Evolutionary conservation across 345 rosid genomes (phyloP).

Genomic region (Dipteronia dyeriana): DNA sequence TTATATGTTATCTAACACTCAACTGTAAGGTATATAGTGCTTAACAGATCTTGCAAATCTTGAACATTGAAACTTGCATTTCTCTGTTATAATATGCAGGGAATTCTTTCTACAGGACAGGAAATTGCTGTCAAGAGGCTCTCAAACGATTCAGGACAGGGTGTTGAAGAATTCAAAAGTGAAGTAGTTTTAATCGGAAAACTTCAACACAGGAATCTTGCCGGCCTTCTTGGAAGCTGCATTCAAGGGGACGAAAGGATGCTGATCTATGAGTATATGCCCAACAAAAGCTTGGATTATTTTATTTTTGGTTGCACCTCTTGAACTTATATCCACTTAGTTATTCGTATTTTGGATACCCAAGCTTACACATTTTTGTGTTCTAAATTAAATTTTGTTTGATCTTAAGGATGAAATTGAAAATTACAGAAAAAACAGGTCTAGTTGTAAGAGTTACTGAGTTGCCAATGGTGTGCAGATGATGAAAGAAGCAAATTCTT

Average conservation of each 20-base stretch:
- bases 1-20: too few relatives aligned
- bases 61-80: too few relatives aligned
- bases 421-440: not conserved
- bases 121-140: conserved; percentile 49
- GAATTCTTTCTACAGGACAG: conserved; percentile 27
- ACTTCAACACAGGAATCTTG: conserved; percentile 51
- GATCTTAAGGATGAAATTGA: not conserved
- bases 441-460: too few relatives aligned
- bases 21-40: too few relatives aligned
- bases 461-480: conserved; percentile 27
- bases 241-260: conserved; percentile 35
- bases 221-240: conserved; percentile 40
- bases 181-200: conserved; percentile 38
- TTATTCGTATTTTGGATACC: not conserved
- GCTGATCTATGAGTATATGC: conserved; percentile 38
- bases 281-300: conserved; percentile 35
- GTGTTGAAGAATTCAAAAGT: conserved; percentile 37
- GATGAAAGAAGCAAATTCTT: conserved; percentile 24
- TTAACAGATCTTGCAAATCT: too few relatives aligned
- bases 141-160: conserved; percentile 39
- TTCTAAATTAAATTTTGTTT: not conserved
- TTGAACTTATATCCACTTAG: not conserved
- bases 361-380: not conserved
- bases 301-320: conserved; percentile 35
- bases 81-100: conserved; percentile 12